Conservation (phyloP, 208 protist species). For the Crithidia acanthocephali region DNA sequence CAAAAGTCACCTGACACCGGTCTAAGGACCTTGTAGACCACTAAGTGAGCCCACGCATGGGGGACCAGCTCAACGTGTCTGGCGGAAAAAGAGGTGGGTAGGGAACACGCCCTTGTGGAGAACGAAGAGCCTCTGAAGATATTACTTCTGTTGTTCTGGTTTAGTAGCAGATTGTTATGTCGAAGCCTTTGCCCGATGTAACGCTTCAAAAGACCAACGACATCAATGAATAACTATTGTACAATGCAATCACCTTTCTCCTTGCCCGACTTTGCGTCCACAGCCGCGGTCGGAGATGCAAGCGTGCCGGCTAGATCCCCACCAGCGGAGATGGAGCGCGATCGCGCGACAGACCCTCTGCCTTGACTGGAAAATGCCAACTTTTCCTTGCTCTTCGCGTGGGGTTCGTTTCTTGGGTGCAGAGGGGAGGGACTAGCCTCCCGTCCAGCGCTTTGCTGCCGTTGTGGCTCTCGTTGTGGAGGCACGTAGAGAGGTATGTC, state of each 20-base stretch:
- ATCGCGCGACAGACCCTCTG: background rate
- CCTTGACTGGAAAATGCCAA: conserved; percentile 10
- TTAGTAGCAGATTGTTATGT: no score
- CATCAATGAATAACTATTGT: conserved; percentile 1
- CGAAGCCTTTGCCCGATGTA: no score
- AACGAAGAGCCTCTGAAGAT: no score
- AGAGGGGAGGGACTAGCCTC: background rate
- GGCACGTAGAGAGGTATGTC: conserved; percentile 27
- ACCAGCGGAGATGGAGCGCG: background rate
- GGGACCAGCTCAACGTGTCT: no score
- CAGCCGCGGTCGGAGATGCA: background rate
- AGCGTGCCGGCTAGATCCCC: background rate
- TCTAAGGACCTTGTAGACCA: no score
- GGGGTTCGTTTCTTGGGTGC: background rate
- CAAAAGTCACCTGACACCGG: no score
- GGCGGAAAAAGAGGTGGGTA: no score
- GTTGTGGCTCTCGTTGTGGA: background rate
- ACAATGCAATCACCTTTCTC: conserved; percentile 12
- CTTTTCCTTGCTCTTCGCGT: background rate
- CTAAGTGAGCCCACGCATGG: no score
- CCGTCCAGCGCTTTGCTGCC: no score
- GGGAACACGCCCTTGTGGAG: no score
- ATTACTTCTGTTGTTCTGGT: no score
- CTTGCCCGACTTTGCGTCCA: background rate
- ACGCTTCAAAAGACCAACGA: no score